Percentiles rank a stretch among this genome's conserved stretches.
Conservation (phyloP, 805 yeast genomes). For the Kuraishia floccosa region DNA sequence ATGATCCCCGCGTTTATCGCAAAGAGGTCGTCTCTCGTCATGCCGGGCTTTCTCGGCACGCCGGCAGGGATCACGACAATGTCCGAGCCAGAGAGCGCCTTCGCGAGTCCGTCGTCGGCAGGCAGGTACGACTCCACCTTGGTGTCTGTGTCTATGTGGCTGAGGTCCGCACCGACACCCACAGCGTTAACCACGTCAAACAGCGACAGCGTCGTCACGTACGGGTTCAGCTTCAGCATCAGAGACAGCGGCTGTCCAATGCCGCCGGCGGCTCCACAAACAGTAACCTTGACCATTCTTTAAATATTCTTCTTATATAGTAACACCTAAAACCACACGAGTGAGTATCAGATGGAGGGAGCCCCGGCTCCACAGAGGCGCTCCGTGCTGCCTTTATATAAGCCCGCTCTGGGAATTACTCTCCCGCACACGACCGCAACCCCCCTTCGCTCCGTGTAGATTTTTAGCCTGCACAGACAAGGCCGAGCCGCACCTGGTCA, state of each 20-base stretch:
- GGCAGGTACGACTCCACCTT: slow-evolving; percentile 30
- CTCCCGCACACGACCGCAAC: too few species aligned
- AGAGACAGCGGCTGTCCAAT: slow-evolving; percentile 48
- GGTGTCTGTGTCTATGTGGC: slow-evolving; percentile 41
- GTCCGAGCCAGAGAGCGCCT: slow-evolving; percentile 32
- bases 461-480: too few species aligned
- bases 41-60: slow-evolving; percentile 54
- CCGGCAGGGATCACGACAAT: slow-evolving; percentile 51
- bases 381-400: too few species aligned
- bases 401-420: too few species aligned
- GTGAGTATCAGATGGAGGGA: too few species aligned
- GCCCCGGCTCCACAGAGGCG: too few species aligned
- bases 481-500: too few species aligned
- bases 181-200: slow-evolving; percentile 46
- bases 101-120: slow-evolving; percentile 19
- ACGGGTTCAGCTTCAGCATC: slow-evolving; percentile 33
- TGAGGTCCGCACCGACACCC: slow-evolving; percentile 45
- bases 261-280: slow-evolving; percentile 84
- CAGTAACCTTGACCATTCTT: slow-evolving; percentile 47
- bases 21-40: slow-evolving; percentile 55
- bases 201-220: slow-evolving; percentile 31
- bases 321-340: too few species aligned
- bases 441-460: too few species aligned
- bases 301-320: too few species aligned
- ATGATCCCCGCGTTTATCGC: slow-evolving; percentile 60